Conservation (phyloP, 2,329 filamentous ascomycete species). For the Juglanconis sp. region DNA sequence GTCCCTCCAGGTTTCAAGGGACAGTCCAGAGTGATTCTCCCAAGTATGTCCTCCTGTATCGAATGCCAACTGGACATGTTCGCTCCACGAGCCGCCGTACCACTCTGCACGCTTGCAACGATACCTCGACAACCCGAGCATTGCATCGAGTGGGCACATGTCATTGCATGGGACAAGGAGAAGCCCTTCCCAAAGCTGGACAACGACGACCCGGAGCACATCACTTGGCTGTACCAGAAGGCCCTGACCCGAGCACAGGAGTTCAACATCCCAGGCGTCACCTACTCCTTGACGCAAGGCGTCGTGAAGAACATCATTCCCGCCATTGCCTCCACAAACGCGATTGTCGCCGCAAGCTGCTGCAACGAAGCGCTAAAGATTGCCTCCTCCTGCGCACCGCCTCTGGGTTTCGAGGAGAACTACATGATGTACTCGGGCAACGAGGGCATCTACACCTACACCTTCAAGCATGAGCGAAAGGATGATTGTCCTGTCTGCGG, state of each 20-base stretch:
- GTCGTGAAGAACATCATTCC: conserved; percentile 99
- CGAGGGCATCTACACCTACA: conserved; percentile 94
- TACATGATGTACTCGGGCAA: conserved; percentile 99
- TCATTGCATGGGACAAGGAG: conserved; percentile 92
- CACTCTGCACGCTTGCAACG: conserved; percentile 91
- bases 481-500: conserved; percentile 94
- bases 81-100: conserved; percentile 92
- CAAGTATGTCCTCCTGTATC: conserved; percentile 90
- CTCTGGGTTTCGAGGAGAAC: conserved; percentile 74
- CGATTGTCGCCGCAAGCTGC: conserved; percentile 90
- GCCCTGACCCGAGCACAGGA: conserved; percentile 77
- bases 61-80: conserved; percentile 99
- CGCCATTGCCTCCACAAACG: conserved; percentile 95
- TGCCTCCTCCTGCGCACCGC: conserved; percentile 76
- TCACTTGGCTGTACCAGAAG: conserved; percentile 92
- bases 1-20: conserved; percentile 79
- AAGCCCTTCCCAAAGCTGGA: conserved; percentile 82
- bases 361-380: conserved; percentile 98
- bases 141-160: conserved; percentile 97
- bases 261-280: conserved; percentile 88
- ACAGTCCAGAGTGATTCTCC: conserved; percentile 87
- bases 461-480: conserved; percentile 92
- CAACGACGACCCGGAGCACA: conserved; percentile 94
- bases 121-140: conserved; percentile 97
- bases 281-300: conserved; percentile 92